Evolutionary conservation across 2,329 filamentous ascomycete species (phyloP), one percentile per base, ranked within the genome.

Genomic region (Cyphellophora attinorum): DNA sequence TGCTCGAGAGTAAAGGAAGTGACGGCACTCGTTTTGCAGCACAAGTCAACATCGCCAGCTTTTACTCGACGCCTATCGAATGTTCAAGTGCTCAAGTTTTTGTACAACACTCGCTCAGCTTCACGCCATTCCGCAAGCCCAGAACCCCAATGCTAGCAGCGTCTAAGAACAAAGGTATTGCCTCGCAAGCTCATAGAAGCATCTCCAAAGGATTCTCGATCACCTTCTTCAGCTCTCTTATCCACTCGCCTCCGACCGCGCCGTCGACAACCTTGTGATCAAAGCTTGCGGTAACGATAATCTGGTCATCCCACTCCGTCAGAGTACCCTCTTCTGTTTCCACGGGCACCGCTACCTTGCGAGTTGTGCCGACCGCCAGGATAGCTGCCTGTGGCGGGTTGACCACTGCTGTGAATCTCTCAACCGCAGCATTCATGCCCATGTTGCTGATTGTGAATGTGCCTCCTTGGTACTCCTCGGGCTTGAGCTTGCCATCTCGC

Each of bases 401-500:
- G 74, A 98, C 94, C 57, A 98, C 83, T 50, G 91, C 91, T 34
- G 91, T 96, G 69, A 98, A 98, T 60, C 88, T 78, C 67, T 96
- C 88, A 45, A 98, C 81, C 33, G 91, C 89, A 31, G 79, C 58
- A 76, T 98, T 98, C 91, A 98, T 98, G 64, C 91, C 91, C 91
- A 98, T 93, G 78, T 98, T 98, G 68, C 85, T 93, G 67, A 98
- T 96, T 62, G 89, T 95, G 68, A 98, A 94, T 60, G 85, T 93
- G 60, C 91, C 91, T 37, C 91, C 91, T 73, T 95, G 89, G 78
- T 93, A 98, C 68, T 98, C 88, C 64, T 98, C 89, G 31, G 91
- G 91, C 81, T 96, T 96, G 53, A 98, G 82, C 79, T 96, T 98
- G 67, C 85, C 84, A 51, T 96, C 91, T 43, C 86, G 79, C 44